These are phyloP conservation scores for Aphanoascus verrucosus DNA, from an alignment of 2,329 filamentous ascomycete genomes.

Conservation along the genomic window DNA sequence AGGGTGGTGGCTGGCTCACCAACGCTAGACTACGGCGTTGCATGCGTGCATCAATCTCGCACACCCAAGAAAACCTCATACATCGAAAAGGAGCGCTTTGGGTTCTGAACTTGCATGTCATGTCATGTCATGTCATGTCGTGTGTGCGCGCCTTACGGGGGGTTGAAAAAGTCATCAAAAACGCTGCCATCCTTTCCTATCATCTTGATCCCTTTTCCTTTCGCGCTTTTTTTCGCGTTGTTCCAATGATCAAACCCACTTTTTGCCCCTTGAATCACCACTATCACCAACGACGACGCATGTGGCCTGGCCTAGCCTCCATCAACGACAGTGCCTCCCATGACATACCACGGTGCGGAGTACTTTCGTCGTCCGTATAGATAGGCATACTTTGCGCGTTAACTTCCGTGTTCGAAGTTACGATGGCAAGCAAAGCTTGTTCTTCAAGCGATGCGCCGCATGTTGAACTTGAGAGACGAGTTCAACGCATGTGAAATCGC, in stretches of 20 bases:
- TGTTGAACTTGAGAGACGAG: neutral
- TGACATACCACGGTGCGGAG: neutral
- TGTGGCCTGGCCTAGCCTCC: neutral
- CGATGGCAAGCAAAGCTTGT: neutral
- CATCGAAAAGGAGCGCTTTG: neutral
- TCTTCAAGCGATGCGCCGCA: neutral
- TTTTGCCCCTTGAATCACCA: neutral
- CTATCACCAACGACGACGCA: no score
- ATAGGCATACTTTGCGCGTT: no score
- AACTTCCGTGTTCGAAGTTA: neutral
- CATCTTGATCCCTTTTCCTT: no score
- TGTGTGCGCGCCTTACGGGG: neutral
- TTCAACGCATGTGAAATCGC: neutral
- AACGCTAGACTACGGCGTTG: no score
- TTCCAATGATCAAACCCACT: no score
- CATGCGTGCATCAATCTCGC: no score
- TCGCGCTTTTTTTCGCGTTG: no score
- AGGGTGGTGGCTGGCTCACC: no score
- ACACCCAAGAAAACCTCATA: neutral
- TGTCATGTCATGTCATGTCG: neutral
- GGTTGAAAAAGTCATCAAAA: neutral
- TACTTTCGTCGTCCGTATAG: neutral
- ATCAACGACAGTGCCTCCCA: neutral
- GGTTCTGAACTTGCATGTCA: neutral
- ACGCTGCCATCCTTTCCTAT: neutral